Evolutionary conservation across 768 basidiomycete species (phyloP).

Genomic region (Tylopilus plumbeoviolaceoides): DNA sequence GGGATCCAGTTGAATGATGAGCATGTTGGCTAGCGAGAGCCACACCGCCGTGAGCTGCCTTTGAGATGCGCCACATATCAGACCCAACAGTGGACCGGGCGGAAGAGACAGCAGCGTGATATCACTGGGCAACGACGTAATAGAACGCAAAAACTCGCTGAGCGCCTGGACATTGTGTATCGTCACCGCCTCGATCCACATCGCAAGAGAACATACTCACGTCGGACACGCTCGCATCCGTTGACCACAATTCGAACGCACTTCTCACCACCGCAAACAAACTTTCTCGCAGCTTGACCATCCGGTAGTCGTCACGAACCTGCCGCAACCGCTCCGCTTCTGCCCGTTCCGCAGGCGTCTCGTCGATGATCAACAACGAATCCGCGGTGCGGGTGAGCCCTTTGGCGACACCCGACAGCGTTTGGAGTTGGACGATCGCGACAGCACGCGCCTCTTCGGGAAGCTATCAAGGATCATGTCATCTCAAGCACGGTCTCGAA

Average conservation of each 20-base stretch:
- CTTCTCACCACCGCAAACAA: constrained; percentile 58
- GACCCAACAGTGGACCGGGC: constrained; percentile 74
- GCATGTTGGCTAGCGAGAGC: constrained; percentile 77
- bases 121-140: constrained; percentile 76
- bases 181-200: neutral
- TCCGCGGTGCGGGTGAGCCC: constrained; percentile 81
- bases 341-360: constrained; percentile 46
- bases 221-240: constrained; percentile 70
- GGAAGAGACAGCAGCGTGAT: constrained; percentile 77
- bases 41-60: constrained; percentile 76
- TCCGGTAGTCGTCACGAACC: constrained; percentile 61
- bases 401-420: constrained; percentile 79
- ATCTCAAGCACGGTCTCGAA: neutral
- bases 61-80: constrained; percentile 70
- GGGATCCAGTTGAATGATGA: constrained; percentile 80
- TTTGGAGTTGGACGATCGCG: constrained; percentile 71
- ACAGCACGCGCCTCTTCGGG: constrained; percentile 68
- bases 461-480: constrained; percentile 37
- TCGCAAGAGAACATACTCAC: constrained; percentile 43
- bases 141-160: constrained; percentile 81
- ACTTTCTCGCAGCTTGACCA: constrained; percentile 59
- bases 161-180: constrained; percentile 46
- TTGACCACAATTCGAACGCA: constrained; percentile 72
- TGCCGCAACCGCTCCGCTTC: constrained; percentile 53
- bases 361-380: constrained; percentile 55